These are phyloP conservation scores for Saccharomyces eubayanus DNA, from an alignment of 805 yeast species.

Conservation along the genomic window DNA sequence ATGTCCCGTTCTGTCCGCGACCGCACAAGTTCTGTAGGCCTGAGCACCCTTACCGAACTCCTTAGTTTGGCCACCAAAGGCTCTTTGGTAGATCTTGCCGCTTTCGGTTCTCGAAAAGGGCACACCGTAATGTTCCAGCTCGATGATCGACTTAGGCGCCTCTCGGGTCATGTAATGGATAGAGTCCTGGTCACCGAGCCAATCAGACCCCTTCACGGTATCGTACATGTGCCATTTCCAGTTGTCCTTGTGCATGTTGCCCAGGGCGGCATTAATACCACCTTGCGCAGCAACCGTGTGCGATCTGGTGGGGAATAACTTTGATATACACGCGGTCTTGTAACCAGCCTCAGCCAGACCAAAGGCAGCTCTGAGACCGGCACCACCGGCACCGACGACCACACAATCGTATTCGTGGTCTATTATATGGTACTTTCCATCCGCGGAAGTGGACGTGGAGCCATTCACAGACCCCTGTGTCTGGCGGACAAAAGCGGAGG, in stretches of 20 bases:
- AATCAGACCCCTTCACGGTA: conserved; percentile 97
- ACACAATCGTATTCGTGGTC: conserved; percentile 98
- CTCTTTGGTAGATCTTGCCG: conserved; percentile 96
- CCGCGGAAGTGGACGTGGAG: background rate
- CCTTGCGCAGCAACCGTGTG: conserved; percentile 99
- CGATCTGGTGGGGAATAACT: conserved; percentile 95
- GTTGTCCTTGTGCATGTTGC: conserved; percentile 96
- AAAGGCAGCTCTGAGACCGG: conserved; percentile 96
- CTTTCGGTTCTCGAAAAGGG: conserved; percentile 96
- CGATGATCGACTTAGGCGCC: conserved; percentile 92
- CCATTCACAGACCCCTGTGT: background rate
- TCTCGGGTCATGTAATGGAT: conserved; percentile 98
- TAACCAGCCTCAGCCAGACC: conserved; percentile 95
- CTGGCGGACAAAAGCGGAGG: background rate
- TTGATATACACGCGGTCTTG: conserved; percentile 95
- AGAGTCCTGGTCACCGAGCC: conserved; percentile 99
- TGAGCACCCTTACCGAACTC: conserved; percentile 98
- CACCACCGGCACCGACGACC: conserved; percentile 99
- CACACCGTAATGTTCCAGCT: conserved; percentile 95
- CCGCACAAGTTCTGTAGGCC: conserved; percentile 99
- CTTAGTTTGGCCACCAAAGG: conserved; percentile 95
- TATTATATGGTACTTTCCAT: conserved; percentile 69
- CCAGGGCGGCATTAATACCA: conserved; percentile 97
- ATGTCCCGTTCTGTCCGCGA: conserved; percentile 98
- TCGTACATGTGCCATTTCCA: conserved; percentile 99